Evolutionary conservation across 495 filamentous ascomycete genomes (phyloP).

Genomic region (Apodospora peruviana): DNA sequence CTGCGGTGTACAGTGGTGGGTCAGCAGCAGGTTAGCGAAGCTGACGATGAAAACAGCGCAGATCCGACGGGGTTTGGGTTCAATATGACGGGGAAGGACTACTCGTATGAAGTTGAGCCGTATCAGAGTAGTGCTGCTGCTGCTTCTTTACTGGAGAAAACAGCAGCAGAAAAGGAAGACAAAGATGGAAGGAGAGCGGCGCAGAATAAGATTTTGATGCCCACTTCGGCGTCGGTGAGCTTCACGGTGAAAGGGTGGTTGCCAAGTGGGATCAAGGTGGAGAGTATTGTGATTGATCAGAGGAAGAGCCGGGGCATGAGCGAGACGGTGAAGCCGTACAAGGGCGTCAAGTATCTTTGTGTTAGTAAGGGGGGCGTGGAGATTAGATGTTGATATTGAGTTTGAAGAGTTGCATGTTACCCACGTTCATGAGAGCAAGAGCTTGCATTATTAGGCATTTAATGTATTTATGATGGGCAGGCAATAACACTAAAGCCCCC

Average conservation of each 20-base stretch:
- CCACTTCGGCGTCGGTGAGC: constrained; percentile 75
- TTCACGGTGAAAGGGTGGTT: constrained; percentile 95
- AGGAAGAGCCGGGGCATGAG: constrained; percentile 81
- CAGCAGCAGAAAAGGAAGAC: constrained; percentile 35
- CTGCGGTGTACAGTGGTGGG: constrained; percentile 77
- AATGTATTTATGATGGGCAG: too few species aligned
- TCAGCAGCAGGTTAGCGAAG: constrained; percentile 53
- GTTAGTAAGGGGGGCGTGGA: constrained; percentile 84
- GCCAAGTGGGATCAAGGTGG: constrained; percentile 88
- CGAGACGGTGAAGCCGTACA: constrained; percentile 88
- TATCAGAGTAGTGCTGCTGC: constrained; percentile 39
- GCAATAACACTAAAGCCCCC: too few species aligned
- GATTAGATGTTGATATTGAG: constrained; percentile 50
- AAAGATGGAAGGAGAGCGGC: constrained; percentile 50
- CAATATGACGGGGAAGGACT: constrained; percentile 40
- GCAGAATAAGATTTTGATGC: constrained; percentile 83
- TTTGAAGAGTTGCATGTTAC: too few species aligned
- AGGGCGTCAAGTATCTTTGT: constrained; percentile 96
- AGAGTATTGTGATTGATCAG: constrained; percentile 78
- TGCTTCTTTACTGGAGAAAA: constrained; percentile 34
- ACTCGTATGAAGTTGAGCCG: constrained; percentile 54
- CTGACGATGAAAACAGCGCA: constrained; percentile 44
- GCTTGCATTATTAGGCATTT: too few species aligned
- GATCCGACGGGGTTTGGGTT: constrained; percentile 47
- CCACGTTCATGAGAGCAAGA: too few species aligned